Evolutionary conservation across 345 rosid genomes (phyloP).

Genomic region (Populus euphratica): DNA sequence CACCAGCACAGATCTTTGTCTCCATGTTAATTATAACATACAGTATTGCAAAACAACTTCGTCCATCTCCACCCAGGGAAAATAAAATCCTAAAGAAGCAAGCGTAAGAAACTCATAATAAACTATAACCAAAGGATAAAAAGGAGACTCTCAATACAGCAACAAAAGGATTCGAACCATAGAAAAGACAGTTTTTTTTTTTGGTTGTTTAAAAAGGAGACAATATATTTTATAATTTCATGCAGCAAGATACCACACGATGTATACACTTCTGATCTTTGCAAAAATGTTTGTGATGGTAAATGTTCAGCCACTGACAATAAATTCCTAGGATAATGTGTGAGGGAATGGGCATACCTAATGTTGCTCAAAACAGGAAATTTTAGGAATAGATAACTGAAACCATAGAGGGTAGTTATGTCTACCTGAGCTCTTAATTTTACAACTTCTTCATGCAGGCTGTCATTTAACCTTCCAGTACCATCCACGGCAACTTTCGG

Average conservation of each 20-base stretch:
- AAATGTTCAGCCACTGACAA: not conserved
- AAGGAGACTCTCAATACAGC: not conserved
- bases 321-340: not conserved
- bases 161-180: not conserved
- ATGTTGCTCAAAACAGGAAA: not conserved
- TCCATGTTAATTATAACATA: not conserved
- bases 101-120: not conserved
- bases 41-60: not conserved
- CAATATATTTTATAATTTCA: not conserved
- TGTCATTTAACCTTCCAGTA: constrained; percentile 41
- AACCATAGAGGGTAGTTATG: not conserved
- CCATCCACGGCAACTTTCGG: constrained; percentile 40
- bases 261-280: not conserved
- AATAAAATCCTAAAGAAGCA: not conserved
- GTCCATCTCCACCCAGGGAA: not conserved
- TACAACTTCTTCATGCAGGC: constrained; percentile 42
- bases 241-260: not conserved
- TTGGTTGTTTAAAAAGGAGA: not conserved
- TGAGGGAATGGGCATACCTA: not conserved
- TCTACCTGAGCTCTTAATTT: constrained; percentile 61
- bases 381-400: not conserved
- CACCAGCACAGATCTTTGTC: not conserved
- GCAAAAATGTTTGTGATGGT: not conserved
- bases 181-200: not conserved
- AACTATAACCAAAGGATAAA: not conserved